Evolutionary conservation across 202 grass and related monocot species (phyloP).

Genomic region (Saccharum hybrid): DNA sequence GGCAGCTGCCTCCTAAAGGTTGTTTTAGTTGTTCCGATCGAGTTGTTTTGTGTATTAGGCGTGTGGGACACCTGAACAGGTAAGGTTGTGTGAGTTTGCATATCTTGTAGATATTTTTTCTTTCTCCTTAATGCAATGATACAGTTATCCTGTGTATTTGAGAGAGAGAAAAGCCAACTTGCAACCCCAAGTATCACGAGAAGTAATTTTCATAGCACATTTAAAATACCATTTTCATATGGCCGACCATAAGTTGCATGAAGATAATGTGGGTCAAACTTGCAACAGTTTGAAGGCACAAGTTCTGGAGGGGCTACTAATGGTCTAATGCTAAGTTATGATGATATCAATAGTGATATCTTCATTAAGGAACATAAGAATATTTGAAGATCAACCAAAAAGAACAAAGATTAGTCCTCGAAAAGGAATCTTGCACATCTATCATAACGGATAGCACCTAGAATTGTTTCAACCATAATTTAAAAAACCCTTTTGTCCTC

Average conservation of each 20-base stretch:
- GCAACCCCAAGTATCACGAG: neutral
- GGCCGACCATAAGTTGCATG: neutral
- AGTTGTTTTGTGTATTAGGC: neutral
- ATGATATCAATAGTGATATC: conserved; percentile 4
- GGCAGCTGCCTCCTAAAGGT: neutral
- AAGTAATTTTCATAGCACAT: neutral
- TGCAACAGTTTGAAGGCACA: neutral
- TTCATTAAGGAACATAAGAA: conserved; percentile 25
- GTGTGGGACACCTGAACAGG: neutral
- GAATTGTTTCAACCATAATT: conserved; percentile 10
- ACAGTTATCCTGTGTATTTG: neutral
- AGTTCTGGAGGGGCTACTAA: neutral
- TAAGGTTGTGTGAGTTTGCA: neutral
- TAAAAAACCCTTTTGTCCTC: conserved; percentile 17
- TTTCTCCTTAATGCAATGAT: neutral
- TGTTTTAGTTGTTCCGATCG: neutral
- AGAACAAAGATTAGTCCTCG: neutral
- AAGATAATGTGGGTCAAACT: neutral
- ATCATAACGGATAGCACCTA: conserved; percentile 35
- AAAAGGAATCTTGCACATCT: conserved; percentile 22
- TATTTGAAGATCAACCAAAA: conserved; percentile 44
- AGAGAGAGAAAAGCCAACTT: neutral
- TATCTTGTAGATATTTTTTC: neutral
- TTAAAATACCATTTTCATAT: conserved; percentile 20
- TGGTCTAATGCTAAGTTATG: conserved; percentile 30